These are phyloP conservation scores for Prunus salicina DNA, from an alignment of 306 rosid species.

Conservation along the genomic window DNA sequence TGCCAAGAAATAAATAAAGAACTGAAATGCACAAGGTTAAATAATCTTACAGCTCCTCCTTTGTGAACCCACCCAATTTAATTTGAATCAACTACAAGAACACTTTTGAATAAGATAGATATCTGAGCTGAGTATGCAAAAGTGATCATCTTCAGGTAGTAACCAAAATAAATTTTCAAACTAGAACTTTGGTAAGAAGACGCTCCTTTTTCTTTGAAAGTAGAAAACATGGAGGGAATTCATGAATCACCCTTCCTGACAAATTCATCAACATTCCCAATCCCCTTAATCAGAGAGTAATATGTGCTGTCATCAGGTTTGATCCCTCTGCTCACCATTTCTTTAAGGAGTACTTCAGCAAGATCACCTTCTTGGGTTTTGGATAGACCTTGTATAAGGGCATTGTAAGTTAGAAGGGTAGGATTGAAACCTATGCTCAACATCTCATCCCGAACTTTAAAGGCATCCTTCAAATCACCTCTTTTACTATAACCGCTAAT, in stretches of 20 bases:
- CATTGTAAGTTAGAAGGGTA: slow-evolving; percentile 81
- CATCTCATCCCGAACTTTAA: slow-evolving; percentile 78
- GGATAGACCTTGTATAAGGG: slow-evolving; percentile 73
- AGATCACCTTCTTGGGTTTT: slow-evolving; percentile 64
- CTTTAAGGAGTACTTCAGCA: slow-evolving; percentile 83
- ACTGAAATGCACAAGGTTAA: not conserved
- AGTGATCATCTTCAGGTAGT: slow-evolving; percentile 10
- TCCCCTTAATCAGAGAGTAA: slow-evolving; percentile 57
- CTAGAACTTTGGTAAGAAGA: slow-evolving; percentile 16
- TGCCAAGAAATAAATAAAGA: not conserved
- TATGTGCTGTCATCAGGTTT: slow-evolving; percentile 77
- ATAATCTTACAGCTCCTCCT: slow-evolving; percentile 17
- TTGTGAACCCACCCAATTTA: slow-evolving; percentile 8
- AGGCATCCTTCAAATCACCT: slow-evolving; percentile 76
- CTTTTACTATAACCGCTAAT: slow-evolving; percentile 80
- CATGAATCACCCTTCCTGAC: slow-evolving; percentile 34
- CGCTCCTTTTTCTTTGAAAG: slow-evolving; percentile 12
- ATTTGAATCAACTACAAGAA: slow-evolving; percentile 14
- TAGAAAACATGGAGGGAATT: slow-evolving; percentile 17
- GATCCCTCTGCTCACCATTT: slow-evolving; percentile 74
- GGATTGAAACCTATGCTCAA: slow-evolving; percentile 73
- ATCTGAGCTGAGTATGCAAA: slow-evolving; percentile 19
- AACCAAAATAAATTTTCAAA: slow-evolving; percentile 12
- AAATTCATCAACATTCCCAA: slow-evolving; percentile 35
- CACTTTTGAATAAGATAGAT: slow-evolving; percentile 13